Evolutionary conservation across 768 basidiomycete species (phyloP).

Genomic region (Suillus clintonianus): DNA sequence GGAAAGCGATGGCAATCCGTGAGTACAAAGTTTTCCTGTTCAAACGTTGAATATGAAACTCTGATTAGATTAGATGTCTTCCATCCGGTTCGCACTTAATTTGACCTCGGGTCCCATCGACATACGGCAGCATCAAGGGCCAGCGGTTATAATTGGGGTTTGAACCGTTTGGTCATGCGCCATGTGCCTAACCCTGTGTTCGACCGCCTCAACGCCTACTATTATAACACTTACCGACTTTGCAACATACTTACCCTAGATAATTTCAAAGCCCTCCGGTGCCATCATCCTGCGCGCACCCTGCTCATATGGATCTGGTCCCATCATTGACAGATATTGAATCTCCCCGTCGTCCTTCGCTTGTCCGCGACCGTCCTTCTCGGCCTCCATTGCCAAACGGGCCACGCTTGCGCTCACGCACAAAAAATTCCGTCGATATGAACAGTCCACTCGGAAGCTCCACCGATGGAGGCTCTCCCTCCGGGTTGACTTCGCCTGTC

Average conservation of each 20-base stretch:
- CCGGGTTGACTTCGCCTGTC: conserved; percentile 2
- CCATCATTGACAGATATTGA: conserved; percentile 11
- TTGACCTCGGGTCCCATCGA: conserved; percentile 1
- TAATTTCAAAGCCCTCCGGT: not conserved
- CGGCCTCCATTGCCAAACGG: conserved; percentile 21
- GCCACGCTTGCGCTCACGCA: conserved; percentile 19
- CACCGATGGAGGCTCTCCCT: conserved; percentile 11
- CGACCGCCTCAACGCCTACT: conserved; percentile 5
- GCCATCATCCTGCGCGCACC: not conserved
- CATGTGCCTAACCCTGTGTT: conserved; percentile 6
- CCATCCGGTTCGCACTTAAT: not conserved
- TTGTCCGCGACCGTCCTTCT: conserved; percentile 22
- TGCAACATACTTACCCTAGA: not conserved
- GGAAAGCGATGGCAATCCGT: not conserved
- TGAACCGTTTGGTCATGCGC: conserved; percentile 1
- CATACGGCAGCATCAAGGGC: not conserved
- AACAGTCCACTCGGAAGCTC: conserved; percentile 5
- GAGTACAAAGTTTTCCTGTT: not conserved
- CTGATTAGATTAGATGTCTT: conserved; percentile 8
- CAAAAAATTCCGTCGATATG: conserved; percentile 16
- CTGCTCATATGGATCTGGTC: conserved; percentile 14
- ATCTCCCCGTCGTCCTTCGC: conserved; percentile 12
- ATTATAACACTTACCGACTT: not conserved
- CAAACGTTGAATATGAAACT: not conserved
- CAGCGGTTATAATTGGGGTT: conserved; percentile 8